Evolutionary conservation across 306 rosid genomes (phyloP), one percentile per base, ranked within the genome.

Genomic region (Cucumis cinereus): DNA sequence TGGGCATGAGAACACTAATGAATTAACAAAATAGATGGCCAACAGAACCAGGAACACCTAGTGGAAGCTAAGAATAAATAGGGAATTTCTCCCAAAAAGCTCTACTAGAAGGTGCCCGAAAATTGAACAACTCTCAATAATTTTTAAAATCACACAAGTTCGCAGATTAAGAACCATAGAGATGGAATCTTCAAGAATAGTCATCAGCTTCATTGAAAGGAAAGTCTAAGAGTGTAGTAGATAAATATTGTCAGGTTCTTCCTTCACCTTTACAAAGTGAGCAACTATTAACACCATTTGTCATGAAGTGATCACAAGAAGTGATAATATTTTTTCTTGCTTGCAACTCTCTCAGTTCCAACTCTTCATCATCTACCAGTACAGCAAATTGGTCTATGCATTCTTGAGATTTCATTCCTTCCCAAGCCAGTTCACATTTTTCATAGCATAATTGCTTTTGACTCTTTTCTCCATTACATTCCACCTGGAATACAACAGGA

Each of bases 351-450:
- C 89, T 87, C 79, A 83, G 73, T 86, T 94, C 99, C 73, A 94
- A 86, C 86, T 92, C 96, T 81, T 94, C 98, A 52, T 94, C 99
- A 72, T 94, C 99, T 54, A 89, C 79, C 80, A 92, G 87, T 85
- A 84, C 76, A 62, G 90, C 83, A 77, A 86, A 78, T 64, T 55
- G 90, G 82, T 83, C 80, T 72, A 73, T 64, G 50, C 69, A 79
- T 64, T 86, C 96, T 78, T 74, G 85, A 15, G 84, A 79, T 74
- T 74, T 80, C 77, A 73, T 66, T 77, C 77, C 82, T 79, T 83
- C 91, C 79, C 88, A 81, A 84, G 83, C 78, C 81, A 94, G 96
- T 76, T 84, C 90, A 78, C 98, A 92, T 59, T 84, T 89, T 81
- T 72, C 82, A 61, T 82, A 79, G 24, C 75, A 74, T 24, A 81